phyloP scores from a whole-genome alignment of 23 red algal genomes.

The Chondrus crispus region DNA sequence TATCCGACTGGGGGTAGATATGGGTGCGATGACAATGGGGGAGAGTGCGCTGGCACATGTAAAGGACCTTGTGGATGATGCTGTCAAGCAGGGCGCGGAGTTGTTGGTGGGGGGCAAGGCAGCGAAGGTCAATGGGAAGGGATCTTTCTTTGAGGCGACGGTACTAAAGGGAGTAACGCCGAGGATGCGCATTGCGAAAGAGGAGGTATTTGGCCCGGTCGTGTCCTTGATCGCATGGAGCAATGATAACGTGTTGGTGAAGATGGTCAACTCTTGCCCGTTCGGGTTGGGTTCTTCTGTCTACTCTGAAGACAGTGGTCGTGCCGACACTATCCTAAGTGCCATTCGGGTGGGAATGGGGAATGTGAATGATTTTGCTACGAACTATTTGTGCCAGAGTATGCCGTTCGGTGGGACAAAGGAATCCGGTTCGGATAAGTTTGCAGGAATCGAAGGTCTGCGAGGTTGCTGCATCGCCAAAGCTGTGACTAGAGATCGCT shows the following conservation, averaged over 20 bases:
- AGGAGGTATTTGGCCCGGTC: conserved; percentile 98
- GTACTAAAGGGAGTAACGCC: conserved; percentile 67
- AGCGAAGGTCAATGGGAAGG: background rate
- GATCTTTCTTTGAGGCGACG: conserved; percentile 69
- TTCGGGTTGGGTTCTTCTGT: conserved; percentile 85
- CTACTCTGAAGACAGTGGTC: conserved; percentile 37
- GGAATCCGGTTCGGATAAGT: conserved; percentile 84
- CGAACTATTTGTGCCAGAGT: conserved; percentile 93
- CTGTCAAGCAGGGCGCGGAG: conserved; percentile 67
- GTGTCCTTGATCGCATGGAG: conserved; percentile 65
- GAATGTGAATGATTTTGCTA: conserved; percentile 96
- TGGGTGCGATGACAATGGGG: conserved; percentile 97
- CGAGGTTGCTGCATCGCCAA: conserved; percentile 90
- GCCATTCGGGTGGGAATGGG: conserved; percentile 78
- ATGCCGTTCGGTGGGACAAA: conserved; percentile 96
- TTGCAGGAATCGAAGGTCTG: conserved; percentile 93
- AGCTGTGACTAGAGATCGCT: conserved; percentile 73
- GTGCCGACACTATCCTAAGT: conserved; percentile 35
- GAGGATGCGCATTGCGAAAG: conserved; percentile 76
- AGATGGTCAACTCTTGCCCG: conserved; percentile 68
- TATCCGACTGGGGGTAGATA: conserved; percentile 42
- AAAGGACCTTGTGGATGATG: conserved; percentile 70
- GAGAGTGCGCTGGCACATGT: conserved; percentile 32
- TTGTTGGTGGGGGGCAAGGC: conserved; percentile 56
- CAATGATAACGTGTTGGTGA: conserved; percentile 54